A percentile compares a stretch with the other conserved stretches of the same genome.
Evolutionary conservation across 2,329 filamentous ascomycete genomes (phyloP).

Genomic region (Ceratocystis cubensis): DNA sequence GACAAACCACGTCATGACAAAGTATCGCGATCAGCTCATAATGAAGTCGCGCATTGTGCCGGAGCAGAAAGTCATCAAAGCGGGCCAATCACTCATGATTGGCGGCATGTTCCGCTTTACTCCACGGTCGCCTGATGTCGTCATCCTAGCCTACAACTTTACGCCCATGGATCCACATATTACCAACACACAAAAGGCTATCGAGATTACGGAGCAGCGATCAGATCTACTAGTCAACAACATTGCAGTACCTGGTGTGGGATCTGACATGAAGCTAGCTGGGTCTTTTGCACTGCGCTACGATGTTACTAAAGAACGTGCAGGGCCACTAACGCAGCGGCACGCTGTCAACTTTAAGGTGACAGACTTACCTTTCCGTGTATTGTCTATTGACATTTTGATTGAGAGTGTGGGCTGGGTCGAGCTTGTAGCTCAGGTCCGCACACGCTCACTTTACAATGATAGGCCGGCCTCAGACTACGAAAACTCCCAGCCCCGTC

Average conservation of each 20-base stretch:
- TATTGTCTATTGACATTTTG: slow-evolving; percentile 71
- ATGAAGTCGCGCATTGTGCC: slow-evolving; percentile 69
- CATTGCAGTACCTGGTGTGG: slow-evolving; percentile 48
- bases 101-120: slow-evolving; percentile 83
- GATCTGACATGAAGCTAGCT: slow-evolving; percentile 51
- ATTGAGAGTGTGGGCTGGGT: slow-evolving; percentile 92
- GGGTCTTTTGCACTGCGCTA: slow-evolving; percentile 62
- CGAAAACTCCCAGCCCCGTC: slow-evolving; percentile 16
- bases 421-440: slow-evolving; percentile 71
- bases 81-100: slow-evolving; percentile 67
- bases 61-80: slow-evolving; percentile 58
- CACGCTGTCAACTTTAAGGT: slow-evolving; percentile 51
- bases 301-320: slow-evolving; percentile 70
- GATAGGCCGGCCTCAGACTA: slow-evolving; percentile 23
- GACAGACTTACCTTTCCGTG: slow-evolving; percentile 61
- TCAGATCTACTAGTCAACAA: slow-evolving; percentile 46
- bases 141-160: slow-evolving; percentile 77
- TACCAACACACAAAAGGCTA: slow-evolving; percentile 68
- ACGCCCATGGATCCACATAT: slow-evolving; percentile 65
- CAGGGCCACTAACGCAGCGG: slow-evolving; percentile 57
- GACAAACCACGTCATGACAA: slow-evolving; percentile 54
- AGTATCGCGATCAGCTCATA: slow-evolving; percentile 54
- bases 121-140: slow-evolving; percentile 46
- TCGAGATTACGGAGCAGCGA: slow-evolving; percentile 54
- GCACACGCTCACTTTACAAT: slow-evolving; percentile 40